A percentile compares a stretch with the other conserved stretches of the same genome.
Conservation (phyloP, 1,284 basidiomycete genomes). For the Cryptococcus deneoformans region DNA sequence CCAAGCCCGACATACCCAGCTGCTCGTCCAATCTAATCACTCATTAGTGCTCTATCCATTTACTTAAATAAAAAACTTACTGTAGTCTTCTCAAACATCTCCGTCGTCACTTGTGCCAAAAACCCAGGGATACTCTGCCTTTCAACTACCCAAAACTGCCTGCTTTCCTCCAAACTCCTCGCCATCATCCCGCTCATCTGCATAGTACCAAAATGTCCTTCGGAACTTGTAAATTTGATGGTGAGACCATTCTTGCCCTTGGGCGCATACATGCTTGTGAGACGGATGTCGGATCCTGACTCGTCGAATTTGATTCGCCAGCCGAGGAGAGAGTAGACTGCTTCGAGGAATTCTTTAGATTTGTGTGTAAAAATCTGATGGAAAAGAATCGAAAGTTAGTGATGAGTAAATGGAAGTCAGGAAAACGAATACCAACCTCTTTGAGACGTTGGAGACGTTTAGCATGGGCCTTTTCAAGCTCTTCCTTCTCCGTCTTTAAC, state of each 20-base stretch:
- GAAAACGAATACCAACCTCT: constrained; percentile 41
- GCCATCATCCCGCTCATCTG: constrained; percentile 51
- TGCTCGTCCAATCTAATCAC: constrained; percentile 34
- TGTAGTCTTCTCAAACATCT: constrained; percentile 53
- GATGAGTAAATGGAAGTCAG: neutral
- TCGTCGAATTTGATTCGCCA: constrained; percentile 57
- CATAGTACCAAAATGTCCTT: constrained; percentile 55
- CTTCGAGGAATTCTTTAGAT: constrained; percentile 56
- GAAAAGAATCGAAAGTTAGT: neutral
- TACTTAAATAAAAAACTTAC: constrained; percentile 18
- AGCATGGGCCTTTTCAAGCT: constrained; percentile 52
- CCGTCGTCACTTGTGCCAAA: constrained; percentile 53
- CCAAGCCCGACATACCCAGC: constrained; percentile 45
- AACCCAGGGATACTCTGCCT: constrained; percentile 55
- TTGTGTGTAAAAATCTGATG: constrained; percentile 52
- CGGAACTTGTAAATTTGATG: constrained; percentile 49
- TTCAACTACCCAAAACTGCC: constrained; percentile 54
- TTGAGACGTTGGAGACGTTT: constrained; percentile 54
- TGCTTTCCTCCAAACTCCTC: constrained; percentile 48
- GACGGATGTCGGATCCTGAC: constrained; percentile 54
- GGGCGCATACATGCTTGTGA: constrained; percentile 56
- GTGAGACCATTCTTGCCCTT: constrained; percentile 53
- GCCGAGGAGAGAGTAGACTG: constrained; percentile 56
- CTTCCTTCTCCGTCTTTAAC: constrained; percentile 48
- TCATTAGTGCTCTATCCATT: neutral